Conservation (phyloP, 495 filamentous ascomycete species). For the Rusavskia elegans region DNA sequence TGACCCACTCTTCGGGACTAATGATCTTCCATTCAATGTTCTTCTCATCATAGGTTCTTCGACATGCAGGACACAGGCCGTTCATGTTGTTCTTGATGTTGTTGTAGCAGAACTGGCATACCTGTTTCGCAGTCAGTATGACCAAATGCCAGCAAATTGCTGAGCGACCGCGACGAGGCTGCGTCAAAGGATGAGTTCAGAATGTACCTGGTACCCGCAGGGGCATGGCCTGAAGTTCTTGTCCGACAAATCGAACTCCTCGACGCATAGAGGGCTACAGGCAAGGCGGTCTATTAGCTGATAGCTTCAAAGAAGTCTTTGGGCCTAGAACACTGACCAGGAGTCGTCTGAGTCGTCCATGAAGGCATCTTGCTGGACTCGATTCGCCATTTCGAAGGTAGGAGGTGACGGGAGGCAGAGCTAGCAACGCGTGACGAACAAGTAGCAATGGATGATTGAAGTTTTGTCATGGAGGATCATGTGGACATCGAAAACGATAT, state of each 20-base stretch:
- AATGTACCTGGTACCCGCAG: constrained; percentile 86
- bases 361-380: constrained; percentile 71
- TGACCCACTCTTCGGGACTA: constrained; percentile 74
- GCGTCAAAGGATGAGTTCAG: neutral
- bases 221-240: constrained; percentile 95
- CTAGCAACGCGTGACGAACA: neutral
- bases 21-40: constrained; percentile 92
- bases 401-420: constrained; percentile 8
- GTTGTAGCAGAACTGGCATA: constrained; percentile 99
- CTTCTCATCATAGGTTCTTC: constrained; percentile 86
- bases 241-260: constrained; percentile 95
- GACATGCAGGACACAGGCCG: constrained; percentile 88
- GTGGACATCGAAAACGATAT: neutral
- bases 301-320: neutral
- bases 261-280: constrained; percentile 83
- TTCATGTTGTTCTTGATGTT: constrained; percentile 95
- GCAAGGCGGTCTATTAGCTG: neutral
- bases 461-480: constrained; percentile 6
- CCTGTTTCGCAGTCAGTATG: constrained; percentile 32
- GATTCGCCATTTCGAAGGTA: constrained; percentile 9
- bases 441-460: neutral
- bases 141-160: constrained; percentile 2
- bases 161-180: neutral
- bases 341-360: constrained; percentile 94
- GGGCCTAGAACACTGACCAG: constrained; percentile 38